These are phyloP conservation scores for Schizochytrium sp. DNA, from an alignment of 108 stramenopile genomes.

Conservation along the genomic window DNA sequence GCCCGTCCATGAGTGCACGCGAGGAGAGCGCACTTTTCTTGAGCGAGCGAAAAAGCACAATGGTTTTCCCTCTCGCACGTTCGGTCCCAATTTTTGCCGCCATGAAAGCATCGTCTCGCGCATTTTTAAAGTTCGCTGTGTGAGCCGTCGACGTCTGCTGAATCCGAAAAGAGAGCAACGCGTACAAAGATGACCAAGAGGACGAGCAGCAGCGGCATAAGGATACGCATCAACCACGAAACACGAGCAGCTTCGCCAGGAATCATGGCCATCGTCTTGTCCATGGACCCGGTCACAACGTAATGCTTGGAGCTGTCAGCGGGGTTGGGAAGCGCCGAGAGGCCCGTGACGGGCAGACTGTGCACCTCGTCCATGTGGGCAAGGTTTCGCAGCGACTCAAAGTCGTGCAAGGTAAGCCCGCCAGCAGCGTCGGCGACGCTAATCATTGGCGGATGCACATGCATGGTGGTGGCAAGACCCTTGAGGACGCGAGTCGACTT, in stretches of 20 bases:
- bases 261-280: constrained; percentile 9
- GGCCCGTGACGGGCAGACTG: not conserved
- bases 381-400: not conserved
- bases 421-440: not conserved
- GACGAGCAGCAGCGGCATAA: not conserved
- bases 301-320: not conserved
- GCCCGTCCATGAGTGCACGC: too few species aligned
- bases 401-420: not conserved
- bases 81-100: too few species aligned
- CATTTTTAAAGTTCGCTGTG: not conserved
- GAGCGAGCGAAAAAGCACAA: too few species aligned
- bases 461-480: not conserved
- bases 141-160: not conserved
- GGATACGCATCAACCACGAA: not conserved
- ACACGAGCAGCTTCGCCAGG: not conserved
- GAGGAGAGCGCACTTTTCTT: too few species aligned
- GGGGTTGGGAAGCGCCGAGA: not conserved
- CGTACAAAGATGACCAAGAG: not conserved
- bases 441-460: not conserved
- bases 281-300: not conserved
- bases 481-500: not conserved
- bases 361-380: not conserved
- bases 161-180: not conserved
- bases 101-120: too few species aligned
- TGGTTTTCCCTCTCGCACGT: too few species aligned